Conservation (phyloP, 306 rosid genomes). For the Rosa rugosa region DNA sequence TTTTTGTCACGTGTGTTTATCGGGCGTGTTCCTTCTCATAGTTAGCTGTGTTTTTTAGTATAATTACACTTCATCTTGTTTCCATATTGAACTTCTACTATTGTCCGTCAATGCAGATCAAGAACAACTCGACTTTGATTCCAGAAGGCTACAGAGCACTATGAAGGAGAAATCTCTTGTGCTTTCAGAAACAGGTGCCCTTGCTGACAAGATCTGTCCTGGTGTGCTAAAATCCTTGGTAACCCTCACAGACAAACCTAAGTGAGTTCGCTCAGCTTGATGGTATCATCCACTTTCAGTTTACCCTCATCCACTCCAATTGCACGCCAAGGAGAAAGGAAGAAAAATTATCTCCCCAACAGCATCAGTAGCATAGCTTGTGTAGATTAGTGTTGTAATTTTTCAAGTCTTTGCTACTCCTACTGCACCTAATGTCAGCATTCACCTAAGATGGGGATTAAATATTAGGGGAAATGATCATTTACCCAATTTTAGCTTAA, state of each 20-base stretch:
- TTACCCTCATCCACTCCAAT: conserved; percentile 2
- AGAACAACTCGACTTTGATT: conserved; percentile 66
- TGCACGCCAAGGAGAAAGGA: not conserved
- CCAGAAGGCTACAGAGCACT: conserved; percentile 66
- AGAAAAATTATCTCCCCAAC: not conserved
- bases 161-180: conserved; percentile 79
- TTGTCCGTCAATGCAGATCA: conserved; percentile 54
- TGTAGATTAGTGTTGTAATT: not conserved
- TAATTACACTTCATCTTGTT: not conserved
- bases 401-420: not conserved
- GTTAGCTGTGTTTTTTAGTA: not conserved
- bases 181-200: conserved; percentile 74
- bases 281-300: not conserved
- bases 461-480: too few species aligned
- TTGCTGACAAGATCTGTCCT: conserved; percentile 75
- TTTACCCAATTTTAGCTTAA: too few species aligned
- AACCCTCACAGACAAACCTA: conserved; percentile 66
- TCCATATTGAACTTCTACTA: conserved; percentile 14
- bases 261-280: conserved; percentile 31
- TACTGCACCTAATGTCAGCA: not conserved
- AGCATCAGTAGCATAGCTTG: not conserved
- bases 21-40: not conserved
- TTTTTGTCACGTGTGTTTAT: not conserved
- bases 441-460: not conserved
- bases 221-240: conserved; percentile 69